A percentile compares a stretch with the other conserved stretches of the same genome.
Conservation (phyloP, 225 moss, liverwort and hornwort species). For the Rhytidiadelphus loreus region DNA sequence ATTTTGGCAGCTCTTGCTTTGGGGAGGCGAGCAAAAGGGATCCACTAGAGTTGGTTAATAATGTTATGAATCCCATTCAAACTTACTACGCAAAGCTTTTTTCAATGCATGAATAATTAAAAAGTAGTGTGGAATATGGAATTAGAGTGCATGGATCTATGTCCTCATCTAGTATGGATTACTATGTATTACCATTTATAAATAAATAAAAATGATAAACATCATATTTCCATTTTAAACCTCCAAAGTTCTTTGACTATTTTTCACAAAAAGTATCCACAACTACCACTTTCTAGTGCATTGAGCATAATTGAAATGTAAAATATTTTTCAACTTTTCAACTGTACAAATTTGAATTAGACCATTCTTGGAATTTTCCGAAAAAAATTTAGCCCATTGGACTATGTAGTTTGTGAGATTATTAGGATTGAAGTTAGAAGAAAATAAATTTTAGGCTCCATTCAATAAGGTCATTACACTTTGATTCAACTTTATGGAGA, state of each 20-base stretch:
- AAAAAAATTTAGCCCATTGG: neutral
- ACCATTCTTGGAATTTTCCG: neutral
- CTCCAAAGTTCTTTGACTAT: neutral
- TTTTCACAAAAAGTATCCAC: neutral
- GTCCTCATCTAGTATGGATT: rapidly evolving
- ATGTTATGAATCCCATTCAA: neutral
- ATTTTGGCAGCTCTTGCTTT: rapidly evolving
- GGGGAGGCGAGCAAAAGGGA: no score
- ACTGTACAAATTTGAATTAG: neutral
- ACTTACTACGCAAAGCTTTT: neutral
- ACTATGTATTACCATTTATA: neutral
- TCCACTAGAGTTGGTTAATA: neutral
- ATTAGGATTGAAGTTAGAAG: neutral
- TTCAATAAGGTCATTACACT: neutral
- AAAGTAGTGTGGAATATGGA: neutral
- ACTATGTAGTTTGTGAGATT: neutral
- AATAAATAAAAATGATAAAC: neutral
- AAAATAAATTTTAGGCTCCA: neutral
- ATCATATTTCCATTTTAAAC: neutral
- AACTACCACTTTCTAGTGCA: neutral
- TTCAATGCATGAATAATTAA: neutral
- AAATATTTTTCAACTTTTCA: neutral
- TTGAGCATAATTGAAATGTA: neutral
- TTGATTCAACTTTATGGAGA: neutral
- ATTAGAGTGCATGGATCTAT: neutral